phyloP scores from a whole-genome alignment of 2,329 filamentous ascomycete species.

The Phialophora verrucosa region DNA sequence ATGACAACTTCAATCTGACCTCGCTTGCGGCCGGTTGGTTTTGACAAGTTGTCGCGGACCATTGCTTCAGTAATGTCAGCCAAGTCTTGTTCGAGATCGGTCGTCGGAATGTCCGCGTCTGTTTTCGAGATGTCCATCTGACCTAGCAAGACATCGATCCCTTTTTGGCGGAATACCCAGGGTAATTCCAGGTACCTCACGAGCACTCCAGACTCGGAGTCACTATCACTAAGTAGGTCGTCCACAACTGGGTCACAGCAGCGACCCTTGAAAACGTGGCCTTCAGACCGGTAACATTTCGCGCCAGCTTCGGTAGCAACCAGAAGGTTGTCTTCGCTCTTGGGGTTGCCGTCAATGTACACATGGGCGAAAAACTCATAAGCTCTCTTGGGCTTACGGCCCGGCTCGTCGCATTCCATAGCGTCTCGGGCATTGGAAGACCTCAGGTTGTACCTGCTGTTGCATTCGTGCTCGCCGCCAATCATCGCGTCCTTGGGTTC shows the following conservation, averaged over 20 bases:
- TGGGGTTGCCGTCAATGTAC: conserved; percentile 28
- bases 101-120: conserved; percentile 13
- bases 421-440: conserved; percentile 4
- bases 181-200: background rate
- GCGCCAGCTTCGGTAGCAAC: conserved; percentile 2
- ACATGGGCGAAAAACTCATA: conserved; percentile 19
- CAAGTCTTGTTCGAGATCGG: conserved; percentile 17
- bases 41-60: conserved; percentile 6
- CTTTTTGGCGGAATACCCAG: conserved; percentile 26
- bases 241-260: background rate
- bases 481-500: background rate
- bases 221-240: background rate
- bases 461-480: background rate
- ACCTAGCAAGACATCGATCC: conserved; percentile 29
- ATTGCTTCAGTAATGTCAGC: conserved; percentile 24
- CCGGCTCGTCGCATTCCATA: background rate
- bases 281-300: background rate
- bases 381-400: background rate
- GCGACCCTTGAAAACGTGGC: conserved; percentile 11
- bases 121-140: conserved; percentile 17
- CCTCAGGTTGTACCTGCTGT: conserved; percentile 15
- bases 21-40: background rate
- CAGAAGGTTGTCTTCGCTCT: conserved; percentile 13
- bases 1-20: conserved; percentile 27
- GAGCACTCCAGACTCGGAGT: background rate